phyloP scores from a whole-genome alignment of 805 yeast genomes.

The Brettanomyces bruxellensis region DNA sequence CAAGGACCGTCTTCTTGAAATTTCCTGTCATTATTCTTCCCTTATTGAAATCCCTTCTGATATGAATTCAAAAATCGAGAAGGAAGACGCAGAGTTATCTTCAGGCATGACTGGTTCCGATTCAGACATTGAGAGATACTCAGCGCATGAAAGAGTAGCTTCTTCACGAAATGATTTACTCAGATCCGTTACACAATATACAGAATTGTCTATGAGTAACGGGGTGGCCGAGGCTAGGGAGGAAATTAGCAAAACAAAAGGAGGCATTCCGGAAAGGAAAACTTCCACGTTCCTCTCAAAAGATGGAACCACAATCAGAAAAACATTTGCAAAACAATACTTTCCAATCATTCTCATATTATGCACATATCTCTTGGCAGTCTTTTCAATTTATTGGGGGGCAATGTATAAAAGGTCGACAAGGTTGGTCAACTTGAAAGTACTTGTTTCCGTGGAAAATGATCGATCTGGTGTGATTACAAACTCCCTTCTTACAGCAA shows the following conservation, averaged over 20 bases:
- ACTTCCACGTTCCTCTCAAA: slow-evolving; percentile 2
- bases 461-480: slow-evolving; percentile 22
- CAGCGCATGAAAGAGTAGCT: not conserved
- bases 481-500: slow-evolving; percentile 17
- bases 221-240: slow-evolving; percentile 7
- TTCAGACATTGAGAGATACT: too few species aligned
- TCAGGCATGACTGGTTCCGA: too few species aligned
- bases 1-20: too few species aligned
- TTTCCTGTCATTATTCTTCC: too few species aligned
- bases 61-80: too few species aligned
- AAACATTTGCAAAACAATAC: slow-evolving; percentile 8
- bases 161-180: slow-evolving; percentile 4
- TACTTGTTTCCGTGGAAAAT: slow-evolving; percentile 33
- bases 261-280: not conserved
- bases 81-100: too few species aligned
- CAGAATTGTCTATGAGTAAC: slow-evolving; percentile 11
- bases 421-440: slow-evolving; percentile 26
- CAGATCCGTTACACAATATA: slow-evolving; percentile 16
- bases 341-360: slow-evolving; percentile 17
- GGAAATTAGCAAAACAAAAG: slow-evolving; percentile 1
- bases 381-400: slow-evolving; percentile 43
- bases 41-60: too few species aligned
- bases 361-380: slow-evolving; percentile 28
- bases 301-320: slow-evolving; percentile 9
- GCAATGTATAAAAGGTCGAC: slow-evolving; percentile 26